Conservation (phyloP, 2,329 filamentous ascomycete species). For the Aspergillus candidus region DNA sequence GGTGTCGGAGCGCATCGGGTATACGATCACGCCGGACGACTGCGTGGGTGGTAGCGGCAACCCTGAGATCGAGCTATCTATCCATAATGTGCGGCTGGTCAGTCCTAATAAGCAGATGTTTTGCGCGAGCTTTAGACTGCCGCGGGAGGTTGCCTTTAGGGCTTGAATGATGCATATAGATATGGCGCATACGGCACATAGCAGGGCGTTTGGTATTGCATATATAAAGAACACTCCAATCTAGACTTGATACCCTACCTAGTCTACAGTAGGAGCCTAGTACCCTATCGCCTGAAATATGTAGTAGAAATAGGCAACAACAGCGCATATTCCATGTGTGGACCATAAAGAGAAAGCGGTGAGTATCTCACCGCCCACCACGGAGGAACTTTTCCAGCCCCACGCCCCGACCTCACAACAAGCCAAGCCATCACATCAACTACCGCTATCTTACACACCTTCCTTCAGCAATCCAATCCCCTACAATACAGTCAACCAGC, state of each 20-base stretch:
- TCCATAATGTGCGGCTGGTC: constrained; percentile 72
- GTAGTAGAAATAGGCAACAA: no score
- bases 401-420: no score
- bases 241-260: constrained; percentile 9
- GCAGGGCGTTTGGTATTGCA: constrained; percentile 13
- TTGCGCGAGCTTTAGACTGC: constrained; percentile 85
- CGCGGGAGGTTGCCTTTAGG: constrained; percentile 71
- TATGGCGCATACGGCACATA: constrained; percentile 10
- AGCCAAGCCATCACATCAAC: no score
- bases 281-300: no score
- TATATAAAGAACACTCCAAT: constrained; percentile 14
- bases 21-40: constrained; percentile 51
- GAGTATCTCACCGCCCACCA: constrained; percentile 16
- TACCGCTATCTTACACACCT: no score
- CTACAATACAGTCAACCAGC: no score
- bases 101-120: constrained; percentile 95
- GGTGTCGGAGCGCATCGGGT: constrained; percentile 57
- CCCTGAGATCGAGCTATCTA: constrained; percentile 52
- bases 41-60: constrained; percentile 48
- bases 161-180: constrained; percentile 4
- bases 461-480: no score
- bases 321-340: background rate
- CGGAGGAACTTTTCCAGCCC: background rate
- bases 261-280: background rate
- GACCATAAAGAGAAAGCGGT: constrained; percentile 5